Evolutionary conservation across 306 rosid genomes (phyloP), one percentile per base, ranked within the genome.

Genomic region (Chamaecrista fasciculata): DNA sequence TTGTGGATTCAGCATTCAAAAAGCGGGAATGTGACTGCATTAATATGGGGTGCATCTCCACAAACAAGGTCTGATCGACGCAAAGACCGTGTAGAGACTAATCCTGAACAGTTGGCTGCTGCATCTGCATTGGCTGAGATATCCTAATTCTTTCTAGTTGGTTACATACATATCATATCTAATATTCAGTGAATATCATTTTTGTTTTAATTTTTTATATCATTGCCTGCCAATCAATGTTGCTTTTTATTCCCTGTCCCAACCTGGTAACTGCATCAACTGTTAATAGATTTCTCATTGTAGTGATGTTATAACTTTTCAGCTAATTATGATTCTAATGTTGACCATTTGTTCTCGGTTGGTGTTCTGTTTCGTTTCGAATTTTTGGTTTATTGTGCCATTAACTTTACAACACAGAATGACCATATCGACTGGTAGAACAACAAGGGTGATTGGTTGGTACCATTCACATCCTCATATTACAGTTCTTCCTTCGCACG

Each of bases 401-500:
- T 88, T 91, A 83, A 88, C 91, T 72, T 75, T 23, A 62, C 74
- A 73, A 61, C 86, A 91, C 86, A 84, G 86, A 79, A 91, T 95
- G 96, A 89, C 90, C 48, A 3, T 36, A 4, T 66, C 68, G 36
- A 72, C 91, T 1, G 97, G 99, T 62, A 87, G 87, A 76, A 89
- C 91, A 20, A 95, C 99, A 3, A 84, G 99, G 69, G 99, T 95
- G 55, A 95, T 95, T 64, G 99, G 99, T 49, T 95, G 99, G 99
- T 95, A 95, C 83, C 99, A 95, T 74, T 95, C 99, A 11, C 99
- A 95, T 76, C 99, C 99, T 66, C 99, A 91, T 81, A 95, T 95
- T 59, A 95, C 99, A 16, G 99, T 95, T 76, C 96, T 91, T 69
- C 99, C 99, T 71, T 95, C 99, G 11, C 99, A 95, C 72, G 99